These are phyloP conservation scores for Lentinula boryana DNA, from an alignment of 768 basidiomycete genomes.

Conservation along the genomic window DNA sequence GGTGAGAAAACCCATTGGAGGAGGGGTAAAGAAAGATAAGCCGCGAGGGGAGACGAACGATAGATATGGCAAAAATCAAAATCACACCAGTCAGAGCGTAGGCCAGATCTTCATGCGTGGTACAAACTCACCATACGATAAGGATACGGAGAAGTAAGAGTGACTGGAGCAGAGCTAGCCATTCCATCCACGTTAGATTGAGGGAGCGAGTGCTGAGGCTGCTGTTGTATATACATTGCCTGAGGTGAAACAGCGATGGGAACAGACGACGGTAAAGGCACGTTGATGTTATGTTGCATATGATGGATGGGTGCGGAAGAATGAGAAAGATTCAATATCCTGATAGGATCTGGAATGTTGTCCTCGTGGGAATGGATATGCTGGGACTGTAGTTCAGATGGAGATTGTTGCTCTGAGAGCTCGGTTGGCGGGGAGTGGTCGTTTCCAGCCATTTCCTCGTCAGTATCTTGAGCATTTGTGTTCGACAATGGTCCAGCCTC, in stretches of 20 bases:
- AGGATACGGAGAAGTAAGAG: conserved; percentile 55
- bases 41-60: neutral
- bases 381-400: conserved; percentile 14
- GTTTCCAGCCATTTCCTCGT: conserved; percentile 40
- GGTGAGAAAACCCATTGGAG: neutral
- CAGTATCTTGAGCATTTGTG: conserved; percentile 23
- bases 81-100: neutral
- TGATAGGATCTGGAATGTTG: conserved; percentile 8
- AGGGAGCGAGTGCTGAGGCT: conserved; percentile 9
- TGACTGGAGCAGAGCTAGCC: conserved; percentile 32
- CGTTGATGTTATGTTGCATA: neutral
- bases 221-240: conserved; percentile 14
- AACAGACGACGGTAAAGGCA: conserved; percentile 3
- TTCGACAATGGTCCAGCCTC: conserved; percentile 24
- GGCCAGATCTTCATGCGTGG: neutral
- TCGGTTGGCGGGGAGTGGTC: conserved; percentile 13
- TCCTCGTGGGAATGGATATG: conserved; percentile 14
- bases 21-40: neutral
- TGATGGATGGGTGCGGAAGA: conserved; percentile 8
- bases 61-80: neutral
- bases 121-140: conserved; percentile 31
- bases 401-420: conserved; percentile 5
- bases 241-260: conserved; percentile 14
- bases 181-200: conserved; percentile 21
- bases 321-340: conserved; percentile 13